These are phyloP conservation scores for Coemansia aciculifera DNA, from an alignment of 192 early-diverging fungal genomes.

Conservation along the genomic window DNA sequence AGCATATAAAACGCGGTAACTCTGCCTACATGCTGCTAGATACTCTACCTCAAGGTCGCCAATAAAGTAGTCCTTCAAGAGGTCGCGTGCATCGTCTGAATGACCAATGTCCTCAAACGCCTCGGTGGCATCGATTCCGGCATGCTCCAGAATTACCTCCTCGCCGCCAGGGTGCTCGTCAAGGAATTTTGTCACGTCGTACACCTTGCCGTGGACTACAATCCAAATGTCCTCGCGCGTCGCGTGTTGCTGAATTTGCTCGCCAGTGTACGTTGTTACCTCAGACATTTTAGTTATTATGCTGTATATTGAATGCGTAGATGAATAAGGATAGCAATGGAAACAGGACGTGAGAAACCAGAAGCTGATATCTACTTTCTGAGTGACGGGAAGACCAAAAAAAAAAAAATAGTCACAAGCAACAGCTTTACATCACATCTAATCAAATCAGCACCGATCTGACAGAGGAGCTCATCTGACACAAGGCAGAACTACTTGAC, in stretches of 20 bases:
- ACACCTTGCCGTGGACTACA: constrained; percentile 75
- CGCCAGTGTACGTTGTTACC: constrained; percentile 59
- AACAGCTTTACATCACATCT: neutral
- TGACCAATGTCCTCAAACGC: constrained; percentile 98
- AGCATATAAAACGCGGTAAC: constrained; percentile 6
- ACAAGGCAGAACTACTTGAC: neutral
- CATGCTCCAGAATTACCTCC: constrained; percentile 91
- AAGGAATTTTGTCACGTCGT: constrained; percentile 76
- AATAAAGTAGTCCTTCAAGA: constrained; percentile 74
- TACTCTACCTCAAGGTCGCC: constrained; percentile 64
- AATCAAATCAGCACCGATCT: neutral
- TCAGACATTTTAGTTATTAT: constrained; percentile 51
- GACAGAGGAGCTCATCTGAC: neutral
- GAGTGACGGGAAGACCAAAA: neutral
- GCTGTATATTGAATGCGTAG: no score
- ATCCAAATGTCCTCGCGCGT: constrained; percentile 78
- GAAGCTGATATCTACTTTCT: neutral
- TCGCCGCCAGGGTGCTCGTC: constrained; percentile 98
- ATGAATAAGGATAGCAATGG: no score
- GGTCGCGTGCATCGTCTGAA: constrained; percentile 88
- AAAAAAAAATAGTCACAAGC: neutral
- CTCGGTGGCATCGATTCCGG: constrained; percentile 86
- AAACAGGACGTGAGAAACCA: neutral
- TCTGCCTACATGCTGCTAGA: neutral
- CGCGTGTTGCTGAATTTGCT: constrained; percentile 73